Conservation (phyloP, 331 rosid genomes). For the Quercus phellos region DNA sequence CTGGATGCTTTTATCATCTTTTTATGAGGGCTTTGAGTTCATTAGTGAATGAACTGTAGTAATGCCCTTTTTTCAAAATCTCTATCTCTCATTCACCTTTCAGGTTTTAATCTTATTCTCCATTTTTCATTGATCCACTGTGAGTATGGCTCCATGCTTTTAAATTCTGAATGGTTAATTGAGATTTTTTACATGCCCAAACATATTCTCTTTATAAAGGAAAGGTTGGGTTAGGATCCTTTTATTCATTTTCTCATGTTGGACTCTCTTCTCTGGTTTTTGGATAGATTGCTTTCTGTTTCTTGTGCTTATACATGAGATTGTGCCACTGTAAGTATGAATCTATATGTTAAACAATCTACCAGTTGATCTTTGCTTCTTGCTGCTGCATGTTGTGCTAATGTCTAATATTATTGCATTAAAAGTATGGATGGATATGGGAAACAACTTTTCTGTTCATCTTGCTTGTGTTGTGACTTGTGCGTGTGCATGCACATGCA, state of each 20-base stretch:
- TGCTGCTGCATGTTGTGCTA: background rate
- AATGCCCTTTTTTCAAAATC: background rate
- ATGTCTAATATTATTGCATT: background rate
- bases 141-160: background rate
- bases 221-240: background rate
- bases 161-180: background rate
- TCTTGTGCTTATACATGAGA: background rate
- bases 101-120: background rate
- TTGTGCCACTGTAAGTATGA: background rate
- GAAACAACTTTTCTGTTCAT: background rate
- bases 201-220: background rate
- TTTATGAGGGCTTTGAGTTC: background rate
- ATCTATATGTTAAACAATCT: background rate
- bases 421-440: conserved; percentile 3
- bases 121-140: background rate
- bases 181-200: background rate
- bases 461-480: background rate
- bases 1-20: background rate
- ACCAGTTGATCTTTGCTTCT: background rate
- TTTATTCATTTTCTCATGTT: background rate
- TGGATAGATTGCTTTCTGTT: background rate
- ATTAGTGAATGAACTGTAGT: background rate
- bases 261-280: background rate
- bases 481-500: background rate
- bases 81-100: background rate